phyloP scores from a whole-genome alignment of 2,329 filamentous ascomycete genomes.

The Mycocentrospora acerina region DNA sequence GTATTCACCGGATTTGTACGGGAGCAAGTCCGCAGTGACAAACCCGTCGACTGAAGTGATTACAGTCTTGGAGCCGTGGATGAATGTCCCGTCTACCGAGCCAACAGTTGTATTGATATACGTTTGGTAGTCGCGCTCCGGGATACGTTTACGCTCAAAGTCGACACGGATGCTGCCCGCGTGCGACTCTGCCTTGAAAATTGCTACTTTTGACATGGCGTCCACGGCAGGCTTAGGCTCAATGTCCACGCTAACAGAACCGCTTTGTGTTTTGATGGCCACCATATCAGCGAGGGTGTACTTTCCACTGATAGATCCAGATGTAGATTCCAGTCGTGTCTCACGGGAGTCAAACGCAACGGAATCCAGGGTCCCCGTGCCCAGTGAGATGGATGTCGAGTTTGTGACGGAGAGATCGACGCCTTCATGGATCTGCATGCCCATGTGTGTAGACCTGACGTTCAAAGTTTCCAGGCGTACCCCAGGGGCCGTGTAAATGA shows the following conservation, averaged over 20 bases:
- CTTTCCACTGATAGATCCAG: conserved; percentile 45
- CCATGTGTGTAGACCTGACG: conserved; percentile 39
- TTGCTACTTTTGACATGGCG: conserved; percentile 33
- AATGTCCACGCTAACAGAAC: conserved; percentile 44
- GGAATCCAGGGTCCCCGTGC: conserved; percentile 38
- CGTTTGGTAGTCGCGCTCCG: conserved; percentile 46
- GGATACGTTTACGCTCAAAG: conserved; percentile 39
- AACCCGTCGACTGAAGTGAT: conserved; percentile 42
- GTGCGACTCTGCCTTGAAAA: conserved; percentile 38
- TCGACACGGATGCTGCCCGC: conserved; percentile 43
- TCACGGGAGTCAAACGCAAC: conserved; percentile 39
- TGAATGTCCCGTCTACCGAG: conserved; percentile 42
- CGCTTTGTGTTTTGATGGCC: conserved; percentile 43
- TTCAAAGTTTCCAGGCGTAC: conserved; percentile 37
- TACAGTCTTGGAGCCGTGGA: conserved; percentile 44
- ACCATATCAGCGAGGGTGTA: conserved; percentile 46
- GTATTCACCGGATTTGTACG: conserved; percentile 32
- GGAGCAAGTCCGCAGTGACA: conserved; percentile 41
- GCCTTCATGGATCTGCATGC: conserved; percentile 40
- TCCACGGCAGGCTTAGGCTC: conserved; percentile 38
- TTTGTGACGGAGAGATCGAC: conserved; percentile 36
- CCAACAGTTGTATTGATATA: conserved; percentile 42
- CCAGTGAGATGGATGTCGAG: conserved; percentile 32
- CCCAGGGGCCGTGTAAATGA: conserved; percentile 40
- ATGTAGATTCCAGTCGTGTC: conserved; percentile 43